A percentile compares a stretch with the other conserved stretches of the same genome.
Conservation (phyloP, 352 stramenopile genomes). For the Albugo candida region DNA sequence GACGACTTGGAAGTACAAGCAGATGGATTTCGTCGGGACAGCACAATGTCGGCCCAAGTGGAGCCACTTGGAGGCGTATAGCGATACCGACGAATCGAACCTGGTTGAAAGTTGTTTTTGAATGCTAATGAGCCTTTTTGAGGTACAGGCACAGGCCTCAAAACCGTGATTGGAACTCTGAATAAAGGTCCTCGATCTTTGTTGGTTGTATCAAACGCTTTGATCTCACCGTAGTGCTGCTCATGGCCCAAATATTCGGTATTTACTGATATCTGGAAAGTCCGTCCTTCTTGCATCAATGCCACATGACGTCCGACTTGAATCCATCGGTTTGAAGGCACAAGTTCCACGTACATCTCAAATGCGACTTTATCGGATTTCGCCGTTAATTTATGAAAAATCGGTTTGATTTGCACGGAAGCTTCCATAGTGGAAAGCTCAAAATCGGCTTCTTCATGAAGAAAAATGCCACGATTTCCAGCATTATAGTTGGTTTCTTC, state of each 20-base stretch:
- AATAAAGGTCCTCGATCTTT: conserved; percentile 61
- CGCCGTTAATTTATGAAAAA: conserved; percentile 69
- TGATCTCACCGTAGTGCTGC: conserved; percentile 74
- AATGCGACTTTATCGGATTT: conserved; percentile 78
- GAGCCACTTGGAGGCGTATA: conserved; percentile 51
- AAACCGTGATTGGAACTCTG: conserved; percentile 78
- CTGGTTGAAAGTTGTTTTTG: background rate
- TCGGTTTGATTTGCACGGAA: conserved; percentile 67
- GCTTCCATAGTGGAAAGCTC: conserved; percentile 51
- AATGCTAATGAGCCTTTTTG: background rate
- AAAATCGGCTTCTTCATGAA: conserved; percentile 69
- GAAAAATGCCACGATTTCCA: conserved; percentile 38
- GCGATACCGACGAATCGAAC: conserved; percentile 29
- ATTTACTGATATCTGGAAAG: conserved; percentile 83
- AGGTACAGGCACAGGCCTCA: conserved; percentile 50
- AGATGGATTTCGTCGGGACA: conserved; percentile 20
- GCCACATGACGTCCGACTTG: conserved; percentile 66
- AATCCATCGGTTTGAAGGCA: conserved; percentile 73
- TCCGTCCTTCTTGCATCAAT: conserved; percentile 64
- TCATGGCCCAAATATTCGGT: conserved; percentile 58
- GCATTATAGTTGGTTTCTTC: background rate
- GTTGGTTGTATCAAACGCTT: conserved; percentile 55
- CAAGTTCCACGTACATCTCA: conserved; percentile 71
- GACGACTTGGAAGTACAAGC: background rate
- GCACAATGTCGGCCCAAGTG: conserved; percentile 73